Evolutionary conservation across 805 yeast species (phyloP).

Genomic region (Wickerhamiella azyma): DNA sequence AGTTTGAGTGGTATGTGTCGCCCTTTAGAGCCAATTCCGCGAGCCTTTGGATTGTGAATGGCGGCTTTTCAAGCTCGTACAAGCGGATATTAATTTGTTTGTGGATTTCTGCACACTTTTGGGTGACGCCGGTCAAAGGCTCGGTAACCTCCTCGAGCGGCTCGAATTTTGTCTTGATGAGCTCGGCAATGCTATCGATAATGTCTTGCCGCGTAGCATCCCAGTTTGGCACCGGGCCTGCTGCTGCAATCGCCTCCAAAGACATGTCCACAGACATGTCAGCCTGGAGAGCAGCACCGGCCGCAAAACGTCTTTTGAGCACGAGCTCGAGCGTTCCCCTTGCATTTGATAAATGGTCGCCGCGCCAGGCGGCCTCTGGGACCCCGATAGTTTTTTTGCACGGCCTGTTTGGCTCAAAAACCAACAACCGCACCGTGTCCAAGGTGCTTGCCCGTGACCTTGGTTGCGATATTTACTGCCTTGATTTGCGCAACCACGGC

Average conservation of each 20-base stretch:
- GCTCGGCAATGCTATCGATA: neutral
- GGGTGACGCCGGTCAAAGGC: constrained; percentile 14
- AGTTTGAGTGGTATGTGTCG: constrained; percentile 16
- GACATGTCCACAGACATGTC: neutral
- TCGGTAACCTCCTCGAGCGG: constrained; percentile 10
- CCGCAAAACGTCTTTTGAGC: neutral
- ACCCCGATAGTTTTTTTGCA: constrained; percentile 66
- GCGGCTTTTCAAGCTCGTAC: constrained; percentile 21
- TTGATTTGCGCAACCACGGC: constrained; percentile 83
- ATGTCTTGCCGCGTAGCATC: constrained; percentile 6
- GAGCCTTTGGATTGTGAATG: constrained; percentile 28
- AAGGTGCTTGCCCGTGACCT: constrained; percentile 30
- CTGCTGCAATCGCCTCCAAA: constrained; percentile 7
- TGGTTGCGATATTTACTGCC: constrained; percentile 24
- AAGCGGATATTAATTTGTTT: constrained; percentile 9
- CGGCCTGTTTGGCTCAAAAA: constrained; percentile 75
- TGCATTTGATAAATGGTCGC: constrained; percentile 19
- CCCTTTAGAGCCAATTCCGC: constrained; percentile 26
- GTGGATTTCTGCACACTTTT: constrained; percentile 10
- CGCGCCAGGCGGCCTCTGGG: constrained; percentile 7
- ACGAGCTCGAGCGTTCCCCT: constrained; percentile 14
- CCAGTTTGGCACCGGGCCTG: constrained; percentile 10
- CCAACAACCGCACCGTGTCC: constrained; percentile 74
- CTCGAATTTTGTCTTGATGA: constrained; percentile 8
- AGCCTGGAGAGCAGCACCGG: neutral